These are phyloP conservation scores for Botrytis tulipae DNA, from an alignment of 2,329 filamentous ascomycete species.

Conservation along the genomic window DNA sequence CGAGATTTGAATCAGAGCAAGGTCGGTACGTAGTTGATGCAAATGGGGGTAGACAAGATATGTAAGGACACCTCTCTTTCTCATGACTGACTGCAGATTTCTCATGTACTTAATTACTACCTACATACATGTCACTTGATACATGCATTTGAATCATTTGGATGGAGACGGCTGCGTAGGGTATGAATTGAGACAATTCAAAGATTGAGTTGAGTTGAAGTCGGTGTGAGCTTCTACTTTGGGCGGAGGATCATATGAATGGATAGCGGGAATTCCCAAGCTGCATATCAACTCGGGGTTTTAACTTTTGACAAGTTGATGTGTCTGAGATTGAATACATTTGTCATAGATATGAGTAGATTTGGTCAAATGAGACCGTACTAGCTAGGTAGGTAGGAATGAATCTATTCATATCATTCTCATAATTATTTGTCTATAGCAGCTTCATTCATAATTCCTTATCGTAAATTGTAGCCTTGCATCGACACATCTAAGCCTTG, in stretches of 20 bases:
- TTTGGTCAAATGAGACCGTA: not conserved
- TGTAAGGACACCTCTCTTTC: not conserved
- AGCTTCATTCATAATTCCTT: conserved; percentile 17
- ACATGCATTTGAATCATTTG: not conserved
- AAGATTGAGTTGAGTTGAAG: not conserved
- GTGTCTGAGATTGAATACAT: not conserved
- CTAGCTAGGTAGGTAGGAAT: not conserved
- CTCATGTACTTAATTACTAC: not conserved
- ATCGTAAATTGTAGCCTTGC: conserved; percentile 10
- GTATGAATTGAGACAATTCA: not conserved
- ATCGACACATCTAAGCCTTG: not conserved
- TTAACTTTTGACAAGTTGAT: not conserved
- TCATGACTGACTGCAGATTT: not conserved
- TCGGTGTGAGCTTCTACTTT: not conserved
- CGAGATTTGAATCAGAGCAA: not conserved
- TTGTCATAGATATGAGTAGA: not conserved
- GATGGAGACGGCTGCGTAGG: not conserved
- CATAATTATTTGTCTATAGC: not conserved
- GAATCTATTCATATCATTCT: not conserved
- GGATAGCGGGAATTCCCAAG: not conserved
- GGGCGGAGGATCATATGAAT: not conserved
- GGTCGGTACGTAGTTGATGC: not conserved
- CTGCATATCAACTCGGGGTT: conserved; percentile 1
- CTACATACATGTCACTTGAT: not conserved
- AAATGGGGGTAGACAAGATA: not conserved